A percentile compares a stretch with the other conserved stretches of the same genome.
These are phyloP conservation scores for Wickerhamiella qilinensis DNA, from an alignment of 805 yeast species.

Conservation along the genomic window DNA sequence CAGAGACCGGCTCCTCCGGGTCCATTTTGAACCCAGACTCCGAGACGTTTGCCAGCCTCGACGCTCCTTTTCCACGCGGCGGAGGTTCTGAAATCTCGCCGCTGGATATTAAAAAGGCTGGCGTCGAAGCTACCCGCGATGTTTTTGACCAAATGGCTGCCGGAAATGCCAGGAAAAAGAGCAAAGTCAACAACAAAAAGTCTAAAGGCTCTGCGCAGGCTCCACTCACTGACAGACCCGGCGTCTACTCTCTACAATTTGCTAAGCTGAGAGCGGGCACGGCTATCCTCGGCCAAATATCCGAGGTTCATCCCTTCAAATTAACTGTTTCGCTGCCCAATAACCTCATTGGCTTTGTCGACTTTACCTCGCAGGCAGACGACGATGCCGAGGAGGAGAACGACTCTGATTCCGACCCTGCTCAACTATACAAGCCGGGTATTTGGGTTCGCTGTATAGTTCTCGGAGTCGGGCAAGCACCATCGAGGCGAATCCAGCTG, in stretches of 20 bases:
- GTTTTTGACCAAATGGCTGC: slow-evolving; percentile 24
- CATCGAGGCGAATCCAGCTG: slow-evolving; percentile 23
- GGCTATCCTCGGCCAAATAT: slow-evolving; percentile 59
- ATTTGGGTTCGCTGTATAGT: slow-evolving; percentile 79
- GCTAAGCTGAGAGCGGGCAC: slow-evolving; percentile 57
- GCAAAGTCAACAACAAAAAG: slow-evolving; percentile 22
- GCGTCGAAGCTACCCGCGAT: slow-evolving; percentile 83
- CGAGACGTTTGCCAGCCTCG: slow-evolving; percentile 18
- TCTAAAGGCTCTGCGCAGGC: slow-evolving; percentile 13
- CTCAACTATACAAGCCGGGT: slow-evolving; percentile 45
- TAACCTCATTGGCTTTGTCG: slow-evolving; percentile 48
- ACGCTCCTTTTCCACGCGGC: slow-evolving; percentile 83
- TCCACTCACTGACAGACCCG: slow-evolving; percentile 15
- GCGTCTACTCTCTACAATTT: slow-evolving; percentile 47
- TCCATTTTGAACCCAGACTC: slow-evolving; percentile 1
- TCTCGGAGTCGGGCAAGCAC: slow-evolving; percentile 29
- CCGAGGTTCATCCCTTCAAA: slow-evolving; percentile 43
- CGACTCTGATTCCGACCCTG: slow-evolving; percentile 35
- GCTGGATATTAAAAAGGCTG: slow-evolving; percentile 78
- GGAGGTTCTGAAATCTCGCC: slow-evolving; percentile 67
- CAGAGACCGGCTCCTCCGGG: not conserved
- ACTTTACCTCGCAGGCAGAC: slow-evolving; percentile 16
- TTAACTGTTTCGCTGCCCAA: slow-evolving; percentile 62
- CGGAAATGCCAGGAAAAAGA: slow-evolving; percentile 24
- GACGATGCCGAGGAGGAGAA: slow-evolving; percentile 21